Conservation (phyloP, 805 yeast genomes). For the Kodamaea hsintzibuensis region DNA sequence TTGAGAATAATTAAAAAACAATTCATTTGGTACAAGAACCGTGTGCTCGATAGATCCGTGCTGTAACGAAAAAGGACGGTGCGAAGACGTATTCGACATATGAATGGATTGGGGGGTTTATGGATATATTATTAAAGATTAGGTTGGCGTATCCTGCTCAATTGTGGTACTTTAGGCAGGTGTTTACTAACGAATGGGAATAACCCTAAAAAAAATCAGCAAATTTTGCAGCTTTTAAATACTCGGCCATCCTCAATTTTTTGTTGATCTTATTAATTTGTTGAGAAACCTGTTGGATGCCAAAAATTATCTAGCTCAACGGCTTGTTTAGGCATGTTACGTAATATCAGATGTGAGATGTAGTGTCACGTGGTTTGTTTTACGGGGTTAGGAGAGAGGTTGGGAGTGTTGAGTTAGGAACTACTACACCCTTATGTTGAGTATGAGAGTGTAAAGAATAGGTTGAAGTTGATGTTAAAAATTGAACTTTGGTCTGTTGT, state of each 20-base stretch:
- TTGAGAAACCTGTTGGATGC: background rate
- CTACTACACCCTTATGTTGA: too few species aligned
- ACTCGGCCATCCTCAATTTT: background rate
- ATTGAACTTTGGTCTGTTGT: too few species aligned
- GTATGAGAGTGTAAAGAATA: too few species aligned
- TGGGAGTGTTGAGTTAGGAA: too few species aligned
- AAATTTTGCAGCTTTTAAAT: background rate
- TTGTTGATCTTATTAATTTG: background rate
- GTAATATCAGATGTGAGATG: background rate
- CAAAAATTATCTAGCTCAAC: background rate
- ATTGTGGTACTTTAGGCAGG: background rate
- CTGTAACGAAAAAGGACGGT: conserved; percentile 76
- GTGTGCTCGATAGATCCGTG: conserved; percentile 91
- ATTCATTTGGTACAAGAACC: conserved; percentile 78
- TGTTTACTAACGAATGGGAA: background rate
- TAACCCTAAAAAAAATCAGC: background rate
- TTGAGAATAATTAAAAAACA: conserved; percentile 80
- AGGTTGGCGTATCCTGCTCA: background rate
- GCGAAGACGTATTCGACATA: conserved; percentile 21
- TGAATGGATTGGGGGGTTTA: background rate
- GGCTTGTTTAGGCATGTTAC: background rate
- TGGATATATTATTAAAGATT: conserved; percentile 1
- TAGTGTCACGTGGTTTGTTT: background rate
- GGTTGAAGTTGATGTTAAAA: too few species aligned
- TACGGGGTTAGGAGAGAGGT: background rate